A percentile compares a stretch with the other conserved stretches of the same genome.
Evolutionary conservation across 2,329 filamentous ascomycete species (phyloP).

Genomic region (Ustulina deusta): DNA sequence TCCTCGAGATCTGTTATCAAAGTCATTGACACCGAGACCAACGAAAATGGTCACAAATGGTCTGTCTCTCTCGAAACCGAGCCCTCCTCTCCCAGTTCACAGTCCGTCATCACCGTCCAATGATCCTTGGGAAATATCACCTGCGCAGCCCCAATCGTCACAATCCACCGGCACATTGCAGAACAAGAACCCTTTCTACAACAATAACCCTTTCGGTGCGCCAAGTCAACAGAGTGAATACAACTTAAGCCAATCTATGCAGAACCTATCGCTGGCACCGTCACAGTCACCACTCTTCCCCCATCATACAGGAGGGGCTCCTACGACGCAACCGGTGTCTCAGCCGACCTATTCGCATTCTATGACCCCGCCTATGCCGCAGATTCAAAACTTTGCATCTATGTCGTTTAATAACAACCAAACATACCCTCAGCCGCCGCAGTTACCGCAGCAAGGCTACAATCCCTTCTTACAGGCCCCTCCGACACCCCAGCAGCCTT

Average conservation of each 20-base stretch:
- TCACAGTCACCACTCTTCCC: constrained; percentile 74
- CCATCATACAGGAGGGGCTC: constrained; percentile 76
- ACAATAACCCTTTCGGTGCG: constrained; percentile 78
- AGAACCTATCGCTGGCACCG: constrained; percentile 76
- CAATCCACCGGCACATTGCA: constrained; percentile 73
- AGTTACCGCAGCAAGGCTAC: constrained; percentile 57
- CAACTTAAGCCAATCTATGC: constrained; percentile 75
- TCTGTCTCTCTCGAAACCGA: constrained; percentile 45
- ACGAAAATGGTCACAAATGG: constrained; percentile 48
- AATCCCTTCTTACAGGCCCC: constrained; percentile 64
- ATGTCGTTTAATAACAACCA: constrained; percentile 58
- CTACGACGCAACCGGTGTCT: constrained; percentile 57
- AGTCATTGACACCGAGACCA: constrained; percentile 67
- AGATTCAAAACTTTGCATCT: constrained; percentile 57
- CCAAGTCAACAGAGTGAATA: constrained; percentile 58
- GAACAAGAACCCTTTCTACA: constrained; percentile 68
- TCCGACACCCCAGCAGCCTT: constrained; percentile 47
- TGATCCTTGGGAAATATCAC: constrained; percentile 75
- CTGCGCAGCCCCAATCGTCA: constrained; percentile 70
- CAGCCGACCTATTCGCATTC: constrained; percentile 59
- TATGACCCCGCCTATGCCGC: constrained; percentile 58
- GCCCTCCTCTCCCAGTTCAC: constrained; percentile 44
- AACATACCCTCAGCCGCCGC: constrained; percentile 56
- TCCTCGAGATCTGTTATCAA: constrained; percentile 63
- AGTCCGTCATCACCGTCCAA: constrained; percentile 63